phyloP scores from a whole-genome alignment of 176 grass and related monocot species.

The Raddia guianensis region DNA sequence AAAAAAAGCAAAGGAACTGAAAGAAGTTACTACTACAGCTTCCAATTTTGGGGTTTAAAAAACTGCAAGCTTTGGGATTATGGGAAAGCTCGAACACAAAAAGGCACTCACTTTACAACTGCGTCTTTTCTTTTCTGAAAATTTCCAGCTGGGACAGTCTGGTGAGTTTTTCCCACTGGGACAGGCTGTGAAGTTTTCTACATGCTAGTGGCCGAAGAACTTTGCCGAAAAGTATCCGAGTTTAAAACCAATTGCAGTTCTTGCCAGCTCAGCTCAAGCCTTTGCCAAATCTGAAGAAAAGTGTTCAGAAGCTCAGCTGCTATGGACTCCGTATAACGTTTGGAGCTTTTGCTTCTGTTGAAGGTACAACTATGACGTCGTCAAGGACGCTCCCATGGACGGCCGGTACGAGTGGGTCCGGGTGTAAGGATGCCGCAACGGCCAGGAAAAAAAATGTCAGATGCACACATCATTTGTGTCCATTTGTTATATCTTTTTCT shows the following conservation, averaged over 20 bases:
- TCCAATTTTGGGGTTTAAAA: neutral
- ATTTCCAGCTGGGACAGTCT: neutral
- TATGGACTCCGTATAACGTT: neutral
- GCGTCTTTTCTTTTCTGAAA: neutral
- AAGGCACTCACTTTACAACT: neutral
- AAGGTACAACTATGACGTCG: conserved; percentile 70
- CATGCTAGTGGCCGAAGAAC: neutral
- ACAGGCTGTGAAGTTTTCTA: conserved; percentile 13
- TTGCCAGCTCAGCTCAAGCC: neutral
- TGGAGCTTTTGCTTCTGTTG: conserved; percentile 40
- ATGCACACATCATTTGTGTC: conserved; percentile 26
- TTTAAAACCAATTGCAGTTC: neutral
- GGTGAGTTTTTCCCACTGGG: neutral
- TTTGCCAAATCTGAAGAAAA: neutral
- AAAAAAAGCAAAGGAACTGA: neutral
- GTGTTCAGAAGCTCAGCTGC: neutral
- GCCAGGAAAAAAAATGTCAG: conserved; percentile 45
- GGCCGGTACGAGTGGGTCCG: conserved; percentile 61
- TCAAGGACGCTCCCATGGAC: conserved; percentile 53
- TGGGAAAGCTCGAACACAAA: conserved; percentile 8
- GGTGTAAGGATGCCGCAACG: conserved; percentile 21
- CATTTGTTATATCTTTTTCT: conserved; percentile 9
- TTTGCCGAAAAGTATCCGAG: neutral
- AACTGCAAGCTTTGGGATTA: neutral
- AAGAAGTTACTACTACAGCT: neutral